These are phyloP conservation scores for Phytopythium oedochilum DNA, from an alignment of 352 stramenopile species.

Conservation along the genomic window DNA sequence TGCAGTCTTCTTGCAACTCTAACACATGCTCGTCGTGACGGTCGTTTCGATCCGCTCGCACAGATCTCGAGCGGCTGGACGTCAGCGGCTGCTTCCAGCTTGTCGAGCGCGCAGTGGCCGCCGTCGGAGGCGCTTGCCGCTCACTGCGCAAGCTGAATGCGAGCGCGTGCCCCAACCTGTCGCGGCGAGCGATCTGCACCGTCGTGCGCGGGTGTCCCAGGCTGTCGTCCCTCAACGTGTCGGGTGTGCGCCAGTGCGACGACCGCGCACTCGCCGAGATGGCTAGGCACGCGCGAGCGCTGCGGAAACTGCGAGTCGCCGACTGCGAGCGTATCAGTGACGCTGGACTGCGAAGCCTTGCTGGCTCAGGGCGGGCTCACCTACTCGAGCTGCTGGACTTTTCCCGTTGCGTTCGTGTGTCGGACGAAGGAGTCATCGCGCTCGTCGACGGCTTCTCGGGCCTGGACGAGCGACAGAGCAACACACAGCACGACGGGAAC, in stretches of 20 bases:
- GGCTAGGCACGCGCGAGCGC: constrained; percentile 15
- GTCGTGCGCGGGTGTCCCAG: constrained; percentile 53
- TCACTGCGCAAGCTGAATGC: constrained; percentile 68
- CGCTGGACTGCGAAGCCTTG: constrained; percentile 43
- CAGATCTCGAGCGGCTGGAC: constrained; percentile 48
- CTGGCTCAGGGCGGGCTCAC: constrained; percentile 28
- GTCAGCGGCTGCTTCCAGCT: constrained; percentile 81
- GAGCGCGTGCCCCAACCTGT: constrained; percentile 80
- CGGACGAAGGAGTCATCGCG: constrained; percentile 43
- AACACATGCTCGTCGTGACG: neutral
- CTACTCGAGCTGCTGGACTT: constrained; percentile 64
- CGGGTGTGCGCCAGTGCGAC: constrained; percentile 45
- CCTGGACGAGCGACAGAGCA: neutral
- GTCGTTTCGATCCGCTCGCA: neutral
- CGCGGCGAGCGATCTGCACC: constrained; percentile 48
- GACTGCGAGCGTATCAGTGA: constrained; percentile 67
- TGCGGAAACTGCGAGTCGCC: constrained; percentile 49
- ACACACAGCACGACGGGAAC: neutral
- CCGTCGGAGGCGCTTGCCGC: constrained; percentile 54
- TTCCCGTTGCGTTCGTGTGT: constrained; percentile 41
- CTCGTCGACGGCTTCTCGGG: constrained; percentile 48
- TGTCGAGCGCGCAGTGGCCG: constrained; percentile 69
- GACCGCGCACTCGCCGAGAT: constrained; percentile 59
- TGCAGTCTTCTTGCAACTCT: neutral
- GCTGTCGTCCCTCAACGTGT: constrained; percentile 48